phyloP scores from a whole-genome alignment of 306 rosid genomes.

The Castanopsis chinensis region DNA sequence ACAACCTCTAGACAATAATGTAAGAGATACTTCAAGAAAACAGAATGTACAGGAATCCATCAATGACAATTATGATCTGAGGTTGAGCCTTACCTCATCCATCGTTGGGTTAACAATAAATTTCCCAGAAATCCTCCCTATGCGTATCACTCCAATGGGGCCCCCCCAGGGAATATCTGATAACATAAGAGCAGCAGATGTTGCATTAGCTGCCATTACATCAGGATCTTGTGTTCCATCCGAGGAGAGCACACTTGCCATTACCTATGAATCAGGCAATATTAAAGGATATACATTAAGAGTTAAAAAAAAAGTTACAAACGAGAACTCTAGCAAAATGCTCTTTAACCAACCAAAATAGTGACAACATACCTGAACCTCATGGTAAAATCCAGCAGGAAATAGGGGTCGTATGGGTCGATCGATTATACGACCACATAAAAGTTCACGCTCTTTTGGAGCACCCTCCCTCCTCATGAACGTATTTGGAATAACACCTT shows the following conservation, averaged over 20 bases:
- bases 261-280: slow-evolving; percentile 49
- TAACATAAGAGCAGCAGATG: slow-evolving; percentile 95
- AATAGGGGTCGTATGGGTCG: slow-evolving; percentile 91
- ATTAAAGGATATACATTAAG: neutral
- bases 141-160: slow-evolving; percentile 88
- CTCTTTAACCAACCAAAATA: neutral
- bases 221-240: slow-evolving; percentile 93
- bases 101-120: slow-evolving; percentile 86
- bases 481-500: slow-evolving; percentile 77
- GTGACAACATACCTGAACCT: slow-evolving; percentile 73
- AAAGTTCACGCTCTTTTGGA: slow-evolving; percentile 90
- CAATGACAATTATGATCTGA: slow-evolving; percentile 1
- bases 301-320: neutral
- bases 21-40: neutral
- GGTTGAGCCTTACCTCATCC: slow-evolving; percentile 67
- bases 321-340: neutral
- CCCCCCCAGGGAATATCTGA: slow-evolving; percentile 99
- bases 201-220: slow-evolving; percentile 86
- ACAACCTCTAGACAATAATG: neutral
- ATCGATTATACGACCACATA: slow-evolving; percentile 86
- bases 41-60: neutral
- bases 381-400: slow-evolving; percentile 88
- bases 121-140: slow-evolving; percentile 76
- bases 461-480: slow-evolving; percentile 93
- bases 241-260: slow-evolving; percentile 86